Base-by-base conservation (phyloP, 805 yeast genomes). In the Saccharomycopsis fodiens region DNA sequence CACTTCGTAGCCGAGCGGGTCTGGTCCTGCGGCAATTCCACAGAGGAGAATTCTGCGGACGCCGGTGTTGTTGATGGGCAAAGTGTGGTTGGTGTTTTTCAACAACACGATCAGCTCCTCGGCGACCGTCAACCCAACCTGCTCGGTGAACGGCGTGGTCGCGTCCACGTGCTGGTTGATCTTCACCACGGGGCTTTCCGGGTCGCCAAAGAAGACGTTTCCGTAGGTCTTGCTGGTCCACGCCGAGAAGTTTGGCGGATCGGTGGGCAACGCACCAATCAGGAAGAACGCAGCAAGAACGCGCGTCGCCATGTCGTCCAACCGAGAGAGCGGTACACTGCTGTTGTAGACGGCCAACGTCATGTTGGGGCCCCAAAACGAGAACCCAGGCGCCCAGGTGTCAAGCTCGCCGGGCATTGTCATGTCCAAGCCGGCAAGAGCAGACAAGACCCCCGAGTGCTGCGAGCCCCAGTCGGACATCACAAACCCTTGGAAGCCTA, bases 401-500 rank as follows among this genome's bases (percentile, higher is more conserved):
- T 74, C 75, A 1, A 67, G 59, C 44, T 73, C 76, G 27, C 78
- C 77, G 1, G 84, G 83, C 82, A 79, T 77, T 8, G 74, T 65
- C 80, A 79, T 75, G 58, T 79, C 84, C 30, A 76, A 59, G 2
- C 85, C 85, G 1, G 82, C 69, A 21, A 76, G 58, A 1, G 75
- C 78, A 1, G 79, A 68, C 41, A 68, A 66, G 5, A 78, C 76
- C 4, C 84, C 83, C 4, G 72, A 57, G 50, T 72, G 78, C 49
- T 73, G 79, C 4, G 79, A 82, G 15, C 74, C 76, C 82, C 82
- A 76, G 55, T 78, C 84, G 21, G 79, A 69, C 46, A 76, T 71
- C 15, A 78, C 79, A 58, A 76, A 78, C 1, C 84, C 84, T 61
- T 77, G 82, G 55, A 78, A 78, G 1, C 82, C 82, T 41, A 78